phyloP scores from a whole-genome alignment of 371 early-diverging fungal species.

The Circinella minor region DNA sequence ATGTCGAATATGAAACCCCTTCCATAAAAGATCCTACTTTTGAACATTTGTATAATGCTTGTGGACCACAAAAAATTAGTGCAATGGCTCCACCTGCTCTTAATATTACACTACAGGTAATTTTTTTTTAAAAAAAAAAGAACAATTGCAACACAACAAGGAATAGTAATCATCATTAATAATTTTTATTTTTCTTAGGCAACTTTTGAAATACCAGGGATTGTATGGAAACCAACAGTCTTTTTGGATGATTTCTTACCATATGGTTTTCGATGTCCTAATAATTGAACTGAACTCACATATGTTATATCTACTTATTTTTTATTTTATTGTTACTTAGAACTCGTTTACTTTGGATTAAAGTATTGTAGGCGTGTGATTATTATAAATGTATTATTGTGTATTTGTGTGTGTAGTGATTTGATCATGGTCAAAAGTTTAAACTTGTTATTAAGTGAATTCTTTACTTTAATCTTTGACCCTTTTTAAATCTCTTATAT shows the following conservation, averaged over 20 bases:
- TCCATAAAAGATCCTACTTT: conserved; percentile 26
- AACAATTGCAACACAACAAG: no score
- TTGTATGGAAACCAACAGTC: conserved; percentile 39
- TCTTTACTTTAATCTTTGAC: no score
- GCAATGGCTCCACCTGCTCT: conserved; percentile 21
- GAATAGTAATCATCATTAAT: no score
- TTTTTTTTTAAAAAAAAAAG: no score
- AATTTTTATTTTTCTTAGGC: conserved; percentile 20
- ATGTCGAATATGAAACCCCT: conserved; percentile 22
- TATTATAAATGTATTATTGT: no score
- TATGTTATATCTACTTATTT: not conserved
- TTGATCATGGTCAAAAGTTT: no score
- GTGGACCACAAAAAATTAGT: conserved; percentile 30
- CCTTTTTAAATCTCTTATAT: no score
- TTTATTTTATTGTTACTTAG: not conserved
- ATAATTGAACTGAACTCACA: conserved; percentile 7
- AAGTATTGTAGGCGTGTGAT: no score
- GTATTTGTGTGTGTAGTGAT: no score
- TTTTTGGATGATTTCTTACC: conserved; percentile 27
- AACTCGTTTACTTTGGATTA: not conserved
- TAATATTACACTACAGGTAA: conserved; percentile 32
- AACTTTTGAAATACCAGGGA: conserved; percentile 37
- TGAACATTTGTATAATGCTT: conserved; percentile 32
- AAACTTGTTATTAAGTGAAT: no score
- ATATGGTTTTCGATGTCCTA: conserved; percentile 37